Conservation (phyloP, 257 asterid species). For the Gentiana straminea region DNA sequence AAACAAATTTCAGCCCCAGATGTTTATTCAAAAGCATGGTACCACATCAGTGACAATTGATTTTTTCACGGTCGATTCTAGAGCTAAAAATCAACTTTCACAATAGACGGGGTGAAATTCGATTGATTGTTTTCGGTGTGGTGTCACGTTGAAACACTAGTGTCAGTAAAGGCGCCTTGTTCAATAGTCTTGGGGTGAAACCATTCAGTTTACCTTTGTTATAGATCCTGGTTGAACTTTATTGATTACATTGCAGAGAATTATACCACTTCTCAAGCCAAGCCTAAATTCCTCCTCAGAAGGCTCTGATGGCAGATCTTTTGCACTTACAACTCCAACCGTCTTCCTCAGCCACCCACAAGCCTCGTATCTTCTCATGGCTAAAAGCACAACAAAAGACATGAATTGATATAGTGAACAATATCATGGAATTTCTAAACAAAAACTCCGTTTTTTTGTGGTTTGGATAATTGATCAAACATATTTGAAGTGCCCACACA, state of each 20-base stretch:
- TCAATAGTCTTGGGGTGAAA: background rate
- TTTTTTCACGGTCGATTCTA: no score
- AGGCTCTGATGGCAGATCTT: slow-evolving; percentile 92
- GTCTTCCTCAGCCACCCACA: slow-evolving; percentile 77
- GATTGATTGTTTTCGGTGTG: no score
- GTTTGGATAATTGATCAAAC: no score
- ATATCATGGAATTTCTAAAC: no score
- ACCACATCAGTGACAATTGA: no score
- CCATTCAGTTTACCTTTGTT: slow-evolving; percentile 40
- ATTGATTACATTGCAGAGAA: slow-evolving; percentile 81
- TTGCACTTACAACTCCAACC: slow-evolving; percentile 86
- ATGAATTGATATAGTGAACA: background rate
- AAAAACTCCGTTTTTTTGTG: no score
- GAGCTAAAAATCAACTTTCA: no score
- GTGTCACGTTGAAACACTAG: background rate
- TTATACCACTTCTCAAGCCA: slow-evolving; percentile 86
- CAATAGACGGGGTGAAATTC: no score
- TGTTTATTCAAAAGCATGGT: no score
- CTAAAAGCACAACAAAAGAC: slow-evolving; percentile 24
- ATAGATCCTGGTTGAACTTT: slow-evolving; percentile 89
- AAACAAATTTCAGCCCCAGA: slow-evolving; percentile 1
- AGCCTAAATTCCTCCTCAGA: slow-evolving; percentile 93
- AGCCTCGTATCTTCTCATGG: slow-evolving; percentile 80
- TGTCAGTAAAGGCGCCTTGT: no score
- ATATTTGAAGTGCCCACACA: no score